A percentile compares a stretch with the other conserved stretches of the same genome.
Evolutionary conservation across 306 rosid genomes (phyloP).

Genomic region (Comarum palustre): DNA sequence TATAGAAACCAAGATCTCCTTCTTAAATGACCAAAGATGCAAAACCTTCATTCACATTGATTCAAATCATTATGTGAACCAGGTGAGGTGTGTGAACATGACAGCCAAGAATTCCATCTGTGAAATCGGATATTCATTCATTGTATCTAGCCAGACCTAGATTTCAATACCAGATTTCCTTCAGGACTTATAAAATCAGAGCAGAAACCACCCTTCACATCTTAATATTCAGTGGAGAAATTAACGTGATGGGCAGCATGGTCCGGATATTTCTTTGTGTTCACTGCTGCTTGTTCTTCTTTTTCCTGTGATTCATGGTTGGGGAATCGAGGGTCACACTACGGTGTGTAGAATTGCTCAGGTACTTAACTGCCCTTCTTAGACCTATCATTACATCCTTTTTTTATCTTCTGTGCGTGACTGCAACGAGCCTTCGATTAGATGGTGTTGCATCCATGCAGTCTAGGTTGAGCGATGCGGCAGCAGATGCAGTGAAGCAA

Average conservation of each 20-base stretch:
- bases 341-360: conserved; percentile 70
- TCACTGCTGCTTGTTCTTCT: conserved; percentile 31
- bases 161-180: background rate
- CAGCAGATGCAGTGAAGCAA: conserved; percentile 57
- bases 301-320: conserved; percentile 45
- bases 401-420: background rate
- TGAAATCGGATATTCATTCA: background rate
- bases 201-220: background rate
- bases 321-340: conserved; percentile 77
- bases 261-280: conserved; percentile 8
- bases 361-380: conserved; percentile 27
- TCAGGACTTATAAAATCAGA: conserved; percentile 10
- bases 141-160: background rate
- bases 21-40: conserved; percentile 11
- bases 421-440: background rate
- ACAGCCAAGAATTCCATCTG: background rate
- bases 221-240: background rate
- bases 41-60: background rate
- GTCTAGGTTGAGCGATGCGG: conserved; percentile 50
- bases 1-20: background rate
- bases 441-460: conserved; percentile 20
- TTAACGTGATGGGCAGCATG: conserved; percentile 12
- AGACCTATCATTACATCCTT: background rate
- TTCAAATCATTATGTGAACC: background rate
- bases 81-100: conserved; percentile 10